Evolutionary conservation across 257 asterid genomes (phyloP).

Genomic region (Solanum chmielewskii): DNA sequence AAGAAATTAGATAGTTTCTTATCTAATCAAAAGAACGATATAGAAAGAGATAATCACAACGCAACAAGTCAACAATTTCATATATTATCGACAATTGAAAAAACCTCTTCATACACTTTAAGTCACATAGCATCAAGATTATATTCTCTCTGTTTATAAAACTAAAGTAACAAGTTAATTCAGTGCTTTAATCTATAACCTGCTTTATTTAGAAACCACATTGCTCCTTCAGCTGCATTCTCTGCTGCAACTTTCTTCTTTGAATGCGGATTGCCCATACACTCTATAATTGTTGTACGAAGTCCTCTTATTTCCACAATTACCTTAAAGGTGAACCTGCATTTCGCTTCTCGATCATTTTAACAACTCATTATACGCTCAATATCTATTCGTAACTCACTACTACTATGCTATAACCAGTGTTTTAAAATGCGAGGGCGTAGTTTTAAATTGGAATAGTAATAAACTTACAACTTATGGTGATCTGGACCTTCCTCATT

Average conservation of each 20-base stretch:
- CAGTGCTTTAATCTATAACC: not conserved
- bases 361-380: not conserved
- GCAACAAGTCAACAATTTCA: not conserved
- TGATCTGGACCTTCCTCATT: not conserved
- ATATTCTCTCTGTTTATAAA: not conserved
- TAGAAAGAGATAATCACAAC: not conserved
- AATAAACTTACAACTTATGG: not conserved
- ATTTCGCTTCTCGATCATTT: not conserved
- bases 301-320: not conserved
- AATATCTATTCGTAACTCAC: not conserved
- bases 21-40: not conserved
- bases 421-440: not conserved
- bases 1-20: not conserved
- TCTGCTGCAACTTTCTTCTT: slow-evolving; percentile 6
- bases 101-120: not conserved
- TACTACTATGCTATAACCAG: not conserved
- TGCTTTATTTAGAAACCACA: not conserved
- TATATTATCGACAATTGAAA: not conserved
- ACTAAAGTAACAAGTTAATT: not conserved
- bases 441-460: not conserved
- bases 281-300: not conserved
- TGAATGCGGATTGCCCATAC: not conserved
- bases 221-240: slow-evolving; percentile 7
- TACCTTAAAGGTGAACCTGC: slow-evolving; percentile 3
- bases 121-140: not conserved